phyloP scores from a whole-genome alignment of 208 protist genomes.

The Leptomonas pyrrhocoris region DNA sequence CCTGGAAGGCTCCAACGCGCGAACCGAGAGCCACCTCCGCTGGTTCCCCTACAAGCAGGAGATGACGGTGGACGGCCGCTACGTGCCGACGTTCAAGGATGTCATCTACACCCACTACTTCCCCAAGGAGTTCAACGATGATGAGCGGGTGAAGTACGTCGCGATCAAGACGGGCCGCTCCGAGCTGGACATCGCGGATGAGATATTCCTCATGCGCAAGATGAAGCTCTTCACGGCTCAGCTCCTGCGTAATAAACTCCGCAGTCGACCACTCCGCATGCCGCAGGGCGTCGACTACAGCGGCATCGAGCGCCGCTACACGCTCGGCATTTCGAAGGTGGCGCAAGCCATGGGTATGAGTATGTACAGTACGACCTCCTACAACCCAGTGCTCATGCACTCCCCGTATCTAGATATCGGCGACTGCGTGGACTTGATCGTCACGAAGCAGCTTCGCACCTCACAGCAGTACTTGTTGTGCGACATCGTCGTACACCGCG shows the following conservation, averaged over 20 bases:
- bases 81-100: slow-evolving; percentile 80
- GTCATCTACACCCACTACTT: slow-evolving; percentile 87
- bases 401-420: slow-evolving; percentile 76
- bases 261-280: slow-evolving; percentile 71
- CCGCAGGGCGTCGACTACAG: slow-evolving; percentile 83
- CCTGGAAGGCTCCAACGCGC: slow-evolving; percentile 67
- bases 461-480: slow-evolving; percentile 82
- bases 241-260: slow-evolving; percentile 80
- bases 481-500: slow-evolving; percentile 82
- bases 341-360: slow-evolving; percentile 88
- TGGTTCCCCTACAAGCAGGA: slow-evolving; percentile 92
- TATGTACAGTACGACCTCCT: slow-evolving; percentile 82
- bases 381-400: slow-evolving; percentile 83
- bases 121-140: slow-evolving; percentile 76
- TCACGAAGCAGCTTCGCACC: slow-evolving; percentile 83
- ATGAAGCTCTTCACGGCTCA: slow-evolving; percentile 85
- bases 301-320: slow-evolving; percentile 85
- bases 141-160: slow-evolving; percentile 85
- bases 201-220: slow-evolving; percentile 90
- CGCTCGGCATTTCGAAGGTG: slow-evolving; percentile 73
- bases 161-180: slow-evolving; percentile 73
- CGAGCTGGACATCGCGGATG: slow-evolving; percentile 81
- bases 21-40: slow-evolving; percentile 68
- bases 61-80: slow-evolving; percentile 79
- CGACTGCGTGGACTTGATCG: slow-evolving; percentile 84